Evolutionary conservation across 2,329 filamentous ascomycete species (phyloP).

Genomic region (Fusarium sublunatum): DNA sequence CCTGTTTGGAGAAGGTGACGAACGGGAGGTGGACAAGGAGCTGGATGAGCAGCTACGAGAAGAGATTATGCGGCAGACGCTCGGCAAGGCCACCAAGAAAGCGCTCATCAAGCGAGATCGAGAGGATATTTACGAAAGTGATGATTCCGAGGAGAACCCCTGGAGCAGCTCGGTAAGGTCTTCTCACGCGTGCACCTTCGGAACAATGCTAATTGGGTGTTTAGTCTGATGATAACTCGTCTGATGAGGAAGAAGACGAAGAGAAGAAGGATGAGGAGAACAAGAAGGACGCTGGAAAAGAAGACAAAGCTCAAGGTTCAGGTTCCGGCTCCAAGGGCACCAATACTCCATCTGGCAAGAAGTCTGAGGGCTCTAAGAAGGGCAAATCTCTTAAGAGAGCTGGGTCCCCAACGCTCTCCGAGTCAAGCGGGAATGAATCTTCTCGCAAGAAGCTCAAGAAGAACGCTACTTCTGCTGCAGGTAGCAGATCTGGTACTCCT

Average conservation of each 20-base stretch:
- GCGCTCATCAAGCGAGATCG: slow-evolving; percentile 86
- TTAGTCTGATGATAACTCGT: slow-evolving; percentile 62
- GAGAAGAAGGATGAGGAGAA: slow-evolving; percentile 57
- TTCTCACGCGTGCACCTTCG: not conserved
- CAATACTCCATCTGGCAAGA: slow-evolving; percentile 65
- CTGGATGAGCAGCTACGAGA: slow-evolving; percentile 76
- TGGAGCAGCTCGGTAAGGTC: slow-evolving; percentile 54
- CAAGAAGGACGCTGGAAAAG: slow-evolving; percentile 62
- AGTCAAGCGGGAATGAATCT: slow-evolving; percentile 92
- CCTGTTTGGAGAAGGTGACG: slow-evolving; percentile 77
- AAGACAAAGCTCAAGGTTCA: slow-evolving; percentile 63
- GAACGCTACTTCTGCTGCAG: slow-evolving; percentile 60
- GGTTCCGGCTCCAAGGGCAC: slow-evolving; percentile 75
- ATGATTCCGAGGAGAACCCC: slow-evolving; percentile 61
- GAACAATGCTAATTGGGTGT: slow-evolving; percentile 34
- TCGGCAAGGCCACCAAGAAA: slow-evolving; percentile 83
- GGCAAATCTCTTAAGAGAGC: slow-evolving; percentile 79
- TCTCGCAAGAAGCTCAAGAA: slow-evolving; percentile 82
- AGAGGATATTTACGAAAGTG: slow-evolving; percentile 85
- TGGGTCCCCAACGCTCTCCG: slow-evolving; percentile 87
- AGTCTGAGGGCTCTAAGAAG: slow-evolving; percentile 59
- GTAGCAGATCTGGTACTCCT: slow-evolving; percentile 68
- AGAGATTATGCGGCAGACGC: slow-evolving; percentile 74
- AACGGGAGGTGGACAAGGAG: slow-evolving; percentile 79
- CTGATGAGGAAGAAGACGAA: slow-evolving; percentile 53